Conservation (phyloP, 257 asterid genomes). For the Jacaranda mimosifolia region DNA sequence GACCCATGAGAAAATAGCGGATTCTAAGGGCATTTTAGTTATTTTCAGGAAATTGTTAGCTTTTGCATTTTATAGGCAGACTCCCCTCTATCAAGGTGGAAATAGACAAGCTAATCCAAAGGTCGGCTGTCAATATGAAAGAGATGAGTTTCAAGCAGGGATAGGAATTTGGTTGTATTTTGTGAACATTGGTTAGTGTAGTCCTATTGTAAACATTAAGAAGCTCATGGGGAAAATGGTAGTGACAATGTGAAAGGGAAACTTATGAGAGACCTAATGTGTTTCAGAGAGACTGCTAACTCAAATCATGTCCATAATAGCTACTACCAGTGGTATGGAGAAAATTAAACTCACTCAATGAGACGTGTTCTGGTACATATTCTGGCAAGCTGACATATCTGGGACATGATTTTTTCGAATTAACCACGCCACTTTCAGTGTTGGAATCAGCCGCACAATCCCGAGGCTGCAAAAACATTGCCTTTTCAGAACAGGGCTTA, state of each 20-base stretch:
- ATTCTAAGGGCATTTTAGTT: no score
- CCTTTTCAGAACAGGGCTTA: conserved; percentile 23
- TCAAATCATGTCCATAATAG: conserved; percentile 2
- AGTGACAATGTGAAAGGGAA: neutral
- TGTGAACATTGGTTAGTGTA: neutral
- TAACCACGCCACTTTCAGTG: conserved; percentile 44
- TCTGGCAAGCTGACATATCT: conserved; percentile 76
- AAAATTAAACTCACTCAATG: conserved; percentile 56
- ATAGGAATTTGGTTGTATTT: no score
- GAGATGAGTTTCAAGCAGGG: no score
- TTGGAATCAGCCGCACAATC: conserved; percentile 62
- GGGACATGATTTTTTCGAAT: conserved; percentile 69
- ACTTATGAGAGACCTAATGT: neutral
- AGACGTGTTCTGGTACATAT: conserved; percentile 41
- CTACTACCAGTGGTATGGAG: conserved; percentile 1
- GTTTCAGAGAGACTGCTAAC: neutral
- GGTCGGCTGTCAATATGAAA: no score
- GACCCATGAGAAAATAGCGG: no score
- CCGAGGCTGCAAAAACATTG: conserved; percentile 71
- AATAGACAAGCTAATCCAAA: no score
- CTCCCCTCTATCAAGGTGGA: no score
- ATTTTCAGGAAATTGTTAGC: no score
- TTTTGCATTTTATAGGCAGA: no score
- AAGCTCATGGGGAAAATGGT: conserved; percentile 19
- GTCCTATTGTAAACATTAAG: neutral